phyloP scores from a whole-genome alignment of 306 rosid genomes.

The Bauhinia variegata region DNA sequence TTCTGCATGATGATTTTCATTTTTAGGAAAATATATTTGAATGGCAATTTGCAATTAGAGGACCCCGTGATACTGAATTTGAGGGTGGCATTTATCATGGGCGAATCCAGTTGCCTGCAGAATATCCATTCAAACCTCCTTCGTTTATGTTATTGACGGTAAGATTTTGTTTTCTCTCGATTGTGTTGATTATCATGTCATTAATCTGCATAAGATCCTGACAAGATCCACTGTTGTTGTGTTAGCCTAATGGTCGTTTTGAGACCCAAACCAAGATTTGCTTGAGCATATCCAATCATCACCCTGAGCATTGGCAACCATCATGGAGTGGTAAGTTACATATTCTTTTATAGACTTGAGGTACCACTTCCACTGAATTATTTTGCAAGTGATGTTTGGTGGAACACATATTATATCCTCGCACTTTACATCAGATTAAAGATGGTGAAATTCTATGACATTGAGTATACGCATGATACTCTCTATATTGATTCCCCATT shows the following conservation, averaged over 20 bases:
- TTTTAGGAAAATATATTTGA: slow-evolving; percentile 89
- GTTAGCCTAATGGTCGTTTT: slow-evolving; percentile 94
- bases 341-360: slow-evolving; percentile 5
- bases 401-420: not conserved
- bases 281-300: slow-evolving; percentile 96
- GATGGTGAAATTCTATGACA: too few relatives aligned
- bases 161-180: slow-evolving; percentile 28
- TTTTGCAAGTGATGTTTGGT: slow-evolving; percentile 9
- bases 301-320: slow-evolving; percentile 99
- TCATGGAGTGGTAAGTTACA: slow-evolving; percentile 84
- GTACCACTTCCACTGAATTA: not conserved
- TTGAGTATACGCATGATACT: too few relatives aligned
- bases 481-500: too few relatives aligned
- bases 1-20: slow-evolving; percentile 4
- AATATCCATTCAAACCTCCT: slow-evolving; percentile 77
- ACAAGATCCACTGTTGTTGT: slow-evolving; percentile 29
- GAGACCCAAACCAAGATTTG: slow-evolving; percentile 97
- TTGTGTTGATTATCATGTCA: slow-evolving; percentile 1
- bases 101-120: slow-evolving; percentile 73
- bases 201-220: slow-evolving; percentile 16
- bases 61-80: slow-evolving; percentile 62
- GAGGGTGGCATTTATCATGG: slow-evolving; percentile 82
- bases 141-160: slow-evolving; percentile 82
- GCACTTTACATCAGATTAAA: too few relatives aligned
- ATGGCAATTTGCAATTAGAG: slow-evolving; percentile 81